Base-by-base conservation (phyloP, 768 basidiomycete species). In the Austroboletus festivus region DNA sequence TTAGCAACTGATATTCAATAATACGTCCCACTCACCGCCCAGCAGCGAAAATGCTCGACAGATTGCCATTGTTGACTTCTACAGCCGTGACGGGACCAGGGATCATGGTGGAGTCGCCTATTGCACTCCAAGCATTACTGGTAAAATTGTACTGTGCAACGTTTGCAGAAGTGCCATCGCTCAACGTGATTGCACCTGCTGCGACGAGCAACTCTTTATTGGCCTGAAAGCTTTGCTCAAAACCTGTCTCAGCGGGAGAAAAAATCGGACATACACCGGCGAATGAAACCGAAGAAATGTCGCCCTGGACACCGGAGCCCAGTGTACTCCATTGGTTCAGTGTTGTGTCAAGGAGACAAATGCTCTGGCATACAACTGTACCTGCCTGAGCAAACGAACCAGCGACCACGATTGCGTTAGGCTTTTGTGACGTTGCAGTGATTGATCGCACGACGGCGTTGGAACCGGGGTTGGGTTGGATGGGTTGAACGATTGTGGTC, bases 81-180 rank as follows among this genome's bases (percentile, higher is more conserved):
- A 97, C 64, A 11, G 95, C 93, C 3, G 92, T 88, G 2, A 93
- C 87, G 3, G 93, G 93, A 3, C 95, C 95, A 38, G 93, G 91
- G 20, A 97, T 73, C 40, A 80, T 74, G 12, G 67, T 63, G 12
- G 78, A 67, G 38, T 71, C 62, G 10, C 89, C 91, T 22, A 93
- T 62, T 1, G 83, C 62, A 8, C 71, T 70, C 95, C 95, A 99
- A 2, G 82, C 83, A 3, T 69, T 58, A 60, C 92, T 93, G 30
- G 76, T 56, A 59, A 94, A 82, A 50, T 75, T 74, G 65, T 79
- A 97, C 47, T 77, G 72, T 0, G 82, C 87, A 40, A 95, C 85
- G 61, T 89, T 90, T 11, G 86, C 76, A 4, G 77, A 63, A 8
- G 78, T 79, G 39, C 78, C 80, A 57, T 80, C 80, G 1, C 82